Percentiles rank a stretch among this genome's conserved stretches.
These are phyloP conservation scores for Eimeria necatrix DNA, from an alignment of 169 alveolate species.

Conservation along the genomic window DNA sequence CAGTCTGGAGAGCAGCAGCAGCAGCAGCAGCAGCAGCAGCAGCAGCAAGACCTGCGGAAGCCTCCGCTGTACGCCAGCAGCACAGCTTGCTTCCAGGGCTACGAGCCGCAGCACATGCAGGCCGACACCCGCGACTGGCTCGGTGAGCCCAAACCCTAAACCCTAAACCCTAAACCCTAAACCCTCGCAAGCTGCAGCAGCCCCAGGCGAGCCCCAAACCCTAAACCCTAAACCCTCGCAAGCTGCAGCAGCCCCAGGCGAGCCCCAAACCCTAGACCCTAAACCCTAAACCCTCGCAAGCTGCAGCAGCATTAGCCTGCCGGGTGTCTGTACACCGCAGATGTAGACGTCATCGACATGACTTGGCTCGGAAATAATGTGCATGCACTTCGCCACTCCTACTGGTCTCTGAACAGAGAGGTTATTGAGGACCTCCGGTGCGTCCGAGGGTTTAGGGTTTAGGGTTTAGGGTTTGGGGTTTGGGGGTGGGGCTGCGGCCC, in stretches of 20 bases:
- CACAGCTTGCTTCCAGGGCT: constrained; percentile 61
- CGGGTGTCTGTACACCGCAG: constrained; percentile 82
- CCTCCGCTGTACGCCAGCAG: constrained; percentile 59
- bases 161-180: no score
- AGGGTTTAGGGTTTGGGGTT: no score
- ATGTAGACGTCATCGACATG: constrained; percentile 95
- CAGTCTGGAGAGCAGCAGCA: not conserved
- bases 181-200: not conserved
- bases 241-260: not conserved
- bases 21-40: not conserved
- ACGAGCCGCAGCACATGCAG: constrained; percentile 63
- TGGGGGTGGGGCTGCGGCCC: no score
- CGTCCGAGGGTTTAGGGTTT: constrained; percentile 83
- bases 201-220: no score
- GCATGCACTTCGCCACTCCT: constrained; percentile 81
- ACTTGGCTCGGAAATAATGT: constrained; percentile 90
- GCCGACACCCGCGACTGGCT: constrained; percentile 70
- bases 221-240: not conserved
- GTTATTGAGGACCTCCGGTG: constrained; percentile 94
- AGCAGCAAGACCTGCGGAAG: not conserved
- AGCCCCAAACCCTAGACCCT: no score
- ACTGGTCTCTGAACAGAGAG: constrained; percentile 93
- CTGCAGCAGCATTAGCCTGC: not conserved
- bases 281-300: no score
- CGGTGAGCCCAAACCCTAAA: no score